These are phyloP conservation scores for Leptographium lundbergii DNA, from an alignment of 2,329 filamentous ascomycete species.

Conservation along the genomic window DNA sequence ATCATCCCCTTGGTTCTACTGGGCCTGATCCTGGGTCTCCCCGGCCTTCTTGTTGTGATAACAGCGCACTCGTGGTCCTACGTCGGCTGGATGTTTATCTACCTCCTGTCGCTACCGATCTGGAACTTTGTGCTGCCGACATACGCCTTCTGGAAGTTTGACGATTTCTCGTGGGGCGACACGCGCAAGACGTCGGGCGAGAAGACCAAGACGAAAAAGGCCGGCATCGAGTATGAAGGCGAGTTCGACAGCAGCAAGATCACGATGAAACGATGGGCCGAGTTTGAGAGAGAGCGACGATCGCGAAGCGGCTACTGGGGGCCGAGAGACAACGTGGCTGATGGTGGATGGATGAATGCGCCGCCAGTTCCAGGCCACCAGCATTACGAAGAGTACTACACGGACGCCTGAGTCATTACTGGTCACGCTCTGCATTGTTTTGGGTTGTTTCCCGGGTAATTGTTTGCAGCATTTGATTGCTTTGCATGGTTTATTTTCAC, in stretches of 20 bases:
- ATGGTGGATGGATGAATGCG: conserved; percentile 27
- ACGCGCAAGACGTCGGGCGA: conserved; percentile 91
- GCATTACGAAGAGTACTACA: conserved; percentile 43
- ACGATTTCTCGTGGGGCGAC: conserved; percentile 98
- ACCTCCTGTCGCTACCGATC: conserved; percentile 80
- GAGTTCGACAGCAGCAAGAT: conserved; percentile 99
- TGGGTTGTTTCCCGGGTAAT: not conserved
- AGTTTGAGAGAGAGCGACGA: conserved; percentile 67
- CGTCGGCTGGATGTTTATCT: conserved; percentile 93
- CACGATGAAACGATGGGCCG: conserved; percentile 97
- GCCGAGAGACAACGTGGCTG: conserved; percentile 36
- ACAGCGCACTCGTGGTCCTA: conserved; percentile 91
- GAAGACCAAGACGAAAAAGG: conserved; percentile 78
- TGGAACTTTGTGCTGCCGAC: conserved; percentile 95
- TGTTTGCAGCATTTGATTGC: not conserved
- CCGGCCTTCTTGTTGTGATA: conserved; percentile 79
- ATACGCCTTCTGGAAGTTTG: conserved; percentile 99
- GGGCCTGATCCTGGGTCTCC: conserved; percentile 82
- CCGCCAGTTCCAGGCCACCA: conserved; percentile 22
- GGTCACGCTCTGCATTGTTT: not conserved
- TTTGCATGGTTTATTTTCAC: not conserved
- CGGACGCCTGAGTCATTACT: conserved; percentile 28
- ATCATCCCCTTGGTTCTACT: conserved; percentile 85
- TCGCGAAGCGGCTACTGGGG: conserved; percentile 38
- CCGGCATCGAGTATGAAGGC: conserved; percentile 75